A percentile compares a stretch with the other conserved stretches of the same genome.
phyloP scores from a whole-genome alignment of 305 asterid species.

The Fraxinus latifolia region DNA sequence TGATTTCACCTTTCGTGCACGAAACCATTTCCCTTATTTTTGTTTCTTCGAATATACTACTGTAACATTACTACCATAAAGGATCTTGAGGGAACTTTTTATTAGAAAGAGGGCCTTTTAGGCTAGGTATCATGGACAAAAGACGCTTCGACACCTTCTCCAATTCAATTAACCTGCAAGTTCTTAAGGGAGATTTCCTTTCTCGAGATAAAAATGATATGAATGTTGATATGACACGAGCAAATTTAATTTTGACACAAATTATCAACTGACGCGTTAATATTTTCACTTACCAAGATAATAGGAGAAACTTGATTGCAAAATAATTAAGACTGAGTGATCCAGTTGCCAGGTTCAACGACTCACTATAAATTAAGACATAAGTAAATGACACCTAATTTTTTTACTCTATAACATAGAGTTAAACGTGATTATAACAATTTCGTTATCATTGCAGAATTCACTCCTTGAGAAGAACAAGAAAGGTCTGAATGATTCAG shows the following conservation, averaged over 20 bases:
- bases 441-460: not conserved
- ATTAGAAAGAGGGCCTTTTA: not conserved
- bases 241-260: not conserved
- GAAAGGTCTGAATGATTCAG: not conserved
- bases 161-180: not conserved
- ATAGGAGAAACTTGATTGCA: not conserved
- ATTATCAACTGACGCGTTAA: not conserved
- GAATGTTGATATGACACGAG: not conserved
- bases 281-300: not conserved
- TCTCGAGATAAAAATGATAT: not conserved
- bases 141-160: not conserved
- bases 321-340: not conserved
- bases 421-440: not conserved
- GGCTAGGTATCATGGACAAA: not conserved
- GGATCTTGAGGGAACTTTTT: not conserved
- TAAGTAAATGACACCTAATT: not conserved
- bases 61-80: not conserved
- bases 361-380: not conserved
- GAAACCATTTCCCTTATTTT: not conserved
- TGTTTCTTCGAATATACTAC: not conserved
- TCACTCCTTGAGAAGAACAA: not conserved
- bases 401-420: not conserved
- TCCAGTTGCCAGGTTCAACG: not conserved
- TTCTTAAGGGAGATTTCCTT: not conserved
- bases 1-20: not conserved